Percentiles rank a stretch among this genome's conserved stretches.
phyloP scores from a whole-genome alignment of 805 yeast species.

The Jamesozyma hellenica region DNA sequence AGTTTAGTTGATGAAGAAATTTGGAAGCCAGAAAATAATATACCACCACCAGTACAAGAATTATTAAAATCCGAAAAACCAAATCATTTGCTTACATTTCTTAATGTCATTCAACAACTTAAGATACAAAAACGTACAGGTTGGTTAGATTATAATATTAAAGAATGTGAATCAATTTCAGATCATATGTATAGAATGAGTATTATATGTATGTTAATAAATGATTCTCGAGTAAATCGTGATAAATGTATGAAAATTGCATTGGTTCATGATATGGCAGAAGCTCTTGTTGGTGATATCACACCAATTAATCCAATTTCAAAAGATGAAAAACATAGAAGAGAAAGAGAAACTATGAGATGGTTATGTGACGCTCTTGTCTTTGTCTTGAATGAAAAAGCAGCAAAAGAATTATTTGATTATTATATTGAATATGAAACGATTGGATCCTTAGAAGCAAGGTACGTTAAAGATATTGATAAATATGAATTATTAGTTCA shows the following conservation, averaged over 20 bases:
- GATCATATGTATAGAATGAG: constrained; percentile 97
- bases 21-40: constrained; percentile 40
- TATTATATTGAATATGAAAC: constrained; percentile 88
- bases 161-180: constrained; percentile 53
- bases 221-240: constrained; percentile 42
- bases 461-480: constrained; percentile 87
- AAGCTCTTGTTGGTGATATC: constrained; percentile 86
- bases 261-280: constrained; percentile 89
- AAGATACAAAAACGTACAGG: constrained; percentile 86
- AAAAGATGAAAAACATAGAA: constrained; percentile 71
- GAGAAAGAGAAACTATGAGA: constrained; percentile 66
- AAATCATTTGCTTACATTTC: constrained; percentile 42
- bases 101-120: constrained; percentile 59
- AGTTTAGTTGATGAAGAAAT: no score
- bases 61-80: constrained; percentile 19
- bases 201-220: constrained; percentile 60
- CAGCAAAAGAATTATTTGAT: constrained; percentile 54
- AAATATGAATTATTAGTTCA: constrained; percentile 79
- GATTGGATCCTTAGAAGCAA: constrained; percentile 70
- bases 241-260: constrained; percentile 76
- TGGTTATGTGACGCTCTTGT: constrained; percentile 52
- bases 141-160: constrained; percentile 62
- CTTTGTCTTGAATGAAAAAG: constrained; percentile 49
- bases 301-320: constrained; percentile 70
- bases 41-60: constrained; percentile 32